Conservation (phyloP, 352 stramenopile species). For the Phytophthora colocasiae region DNA sequence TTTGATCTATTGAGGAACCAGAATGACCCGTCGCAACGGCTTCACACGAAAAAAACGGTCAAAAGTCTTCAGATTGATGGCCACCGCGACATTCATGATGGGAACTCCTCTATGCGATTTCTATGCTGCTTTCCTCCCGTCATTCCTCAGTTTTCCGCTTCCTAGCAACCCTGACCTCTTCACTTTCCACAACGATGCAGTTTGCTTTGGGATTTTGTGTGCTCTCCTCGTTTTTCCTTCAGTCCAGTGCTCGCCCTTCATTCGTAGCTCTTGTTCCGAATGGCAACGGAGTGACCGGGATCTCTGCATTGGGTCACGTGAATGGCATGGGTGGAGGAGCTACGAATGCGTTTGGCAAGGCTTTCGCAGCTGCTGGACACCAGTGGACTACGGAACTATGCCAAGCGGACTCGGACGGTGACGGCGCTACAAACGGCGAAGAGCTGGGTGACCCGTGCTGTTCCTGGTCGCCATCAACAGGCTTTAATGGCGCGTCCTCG, state of each 20-base stretch:
- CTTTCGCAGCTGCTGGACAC: slow-evolving; percentile 45
- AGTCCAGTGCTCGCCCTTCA: slow-evolving; percentile 33
- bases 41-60: slow-evolving; percentile 29
- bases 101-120: slow-evolving; percentile 9
- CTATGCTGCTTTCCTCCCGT: slow-evolving; percentile 24
- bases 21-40: slow-evolving; percentile 23
- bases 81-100: neutral
- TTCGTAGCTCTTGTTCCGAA: slow-evolving; percentile 77
- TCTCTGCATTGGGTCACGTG: slow-evolving; percentile 65
- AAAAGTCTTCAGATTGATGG: slow-evolving; percentile 24
- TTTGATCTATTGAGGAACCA: neutral
- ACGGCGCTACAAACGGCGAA: slow-evolving; percentile 89
- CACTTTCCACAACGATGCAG: slow-evolving; percentile 27
- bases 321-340: slow-evolving; percentile 54
- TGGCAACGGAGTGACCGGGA: slow-evolving; percentile 46
- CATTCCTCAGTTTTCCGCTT: slow-evolving; percentile 35
- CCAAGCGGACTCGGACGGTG: slow-evolving; percentile 70
- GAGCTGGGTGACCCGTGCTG: slow-evolving; percentile 92
- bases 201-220: slow-evolving; percentile 14
- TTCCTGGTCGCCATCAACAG: slow-evolving; percentile 46
- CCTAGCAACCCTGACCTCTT: slow-evolving; percentile 12
- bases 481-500: slow-evolving; percentile 19
- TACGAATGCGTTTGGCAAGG: slow-evolving; percentile 69
- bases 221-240: slow-evolving; percentile 13
- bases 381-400: slow-evolving; percentile 71